Base-by-base conservation (phyloP, 106 monocot genomes). In the Allium fistulosum region DNA sequence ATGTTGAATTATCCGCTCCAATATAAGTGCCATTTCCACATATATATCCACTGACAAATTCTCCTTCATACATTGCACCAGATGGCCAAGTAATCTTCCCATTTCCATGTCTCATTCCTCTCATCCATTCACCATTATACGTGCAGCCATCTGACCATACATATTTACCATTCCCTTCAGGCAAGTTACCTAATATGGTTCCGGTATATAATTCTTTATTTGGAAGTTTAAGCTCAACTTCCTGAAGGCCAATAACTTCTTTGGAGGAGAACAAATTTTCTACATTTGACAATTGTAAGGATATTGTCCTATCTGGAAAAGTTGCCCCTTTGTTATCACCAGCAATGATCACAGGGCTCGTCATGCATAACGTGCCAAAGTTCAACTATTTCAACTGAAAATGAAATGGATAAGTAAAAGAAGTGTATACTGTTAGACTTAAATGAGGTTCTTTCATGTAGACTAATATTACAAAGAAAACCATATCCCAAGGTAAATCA, bases 51-150 rank as follows among this genome's bases (percentile, higher is more conserved):
- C 92, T 84, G 14, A 82, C 91, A 79, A 92, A 92, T 70, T 92
- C 92, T 51, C 96, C 96, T 55, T 88, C 88, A 73, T 96, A 91
- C 74, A 76, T 48, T 49, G 88, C 80, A 60, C 96, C 92, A 2
- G 83, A 84, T 49, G 96, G 84, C 85, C 81, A 96, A 57, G 73
- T 65, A 26, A 86, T 82, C 69, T 86, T 96, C n/a, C 96, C 96
- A 64, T 65, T 74, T 52, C 96, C 96, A 82, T 96, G 86, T 68
- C 88, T 96, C 92, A 96, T 86, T 67, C 96, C 96, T 80, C 86
- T 85, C 55, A 62, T 71, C 96, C 96, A 96, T 49, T 88, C 96
- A 26, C 96, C 96, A n/a, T 82, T 80, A 66, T 96, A 96, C 13
- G 55, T 69, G 70, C 88, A 88, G 7, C 88, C 86, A 84, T 96